A percentile compares a stretch with the other conserved stretches of the same genome.
These are phyloP conservation scores for Candida multigemmis DNA, from an alignment of 805 yeast species.

Conservation along the genomic window DNA sequence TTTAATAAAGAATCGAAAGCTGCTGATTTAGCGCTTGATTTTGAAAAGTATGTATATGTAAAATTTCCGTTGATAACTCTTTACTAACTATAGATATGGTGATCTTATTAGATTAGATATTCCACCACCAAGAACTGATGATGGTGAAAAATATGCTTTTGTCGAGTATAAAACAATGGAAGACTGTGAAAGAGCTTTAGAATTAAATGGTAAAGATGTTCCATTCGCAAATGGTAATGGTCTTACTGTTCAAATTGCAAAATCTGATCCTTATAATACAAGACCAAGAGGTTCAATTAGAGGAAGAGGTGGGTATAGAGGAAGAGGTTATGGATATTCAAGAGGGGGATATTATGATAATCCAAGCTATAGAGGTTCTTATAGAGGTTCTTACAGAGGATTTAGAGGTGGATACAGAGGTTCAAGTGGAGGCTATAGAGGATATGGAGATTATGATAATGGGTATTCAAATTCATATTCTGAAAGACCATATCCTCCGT, in stretches of 20 bases:
- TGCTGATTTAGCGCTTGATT: conserved; percentile 47
- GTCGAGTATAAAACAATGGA: conserved; percentile 46
- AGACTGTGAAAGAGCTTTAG: conserved; percentile 48
- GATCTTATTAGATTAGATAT: conserved; percentile 50
- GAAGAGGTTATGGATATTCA: conserved; percentile 10
- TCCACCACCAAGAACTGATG: conserved; percentile 53
- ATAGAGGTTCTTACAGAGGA: conserved; percentile 5
- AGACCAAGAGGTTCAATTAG: conserved; percentile 25
- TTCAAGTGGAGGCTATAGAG: conserved; percentile 4
- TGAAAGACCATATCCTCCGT: background rate
- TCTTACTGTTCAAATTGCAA: conserved; percentile 46
- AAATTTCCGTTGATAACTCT: background rate
- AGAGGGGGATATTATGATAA: conserved; percentile 13
- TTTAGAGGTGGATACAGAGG: conserved; percentile 10
- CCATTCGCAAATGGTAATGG: conserved; percentile 32
- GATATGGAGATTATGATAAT: conserved; percentile 1
- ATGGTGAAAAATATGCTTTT: conserved; percentile 54
- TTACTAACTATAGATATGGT: conserved; percentile 34
- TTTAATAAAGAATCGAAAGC: conserved; percentile 47
- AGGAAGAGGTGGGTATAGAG: conserved; percentile 23
- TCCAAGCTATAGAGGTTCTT: conserved; percentile 10
- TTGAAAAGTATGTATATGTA: conserved; percentile 46
- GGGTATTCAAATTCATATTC: too few species aligned
- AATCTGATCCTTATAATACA: conserved; percentile 40
- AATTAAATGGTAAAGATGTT: conserved; percentile 35